These are phyloP conservation scores for Acephala macrosclerotiorum DNA, from an alignment of 2,329 filamentous ascomycete genomes.

Conservation along the genomic window DNA sequence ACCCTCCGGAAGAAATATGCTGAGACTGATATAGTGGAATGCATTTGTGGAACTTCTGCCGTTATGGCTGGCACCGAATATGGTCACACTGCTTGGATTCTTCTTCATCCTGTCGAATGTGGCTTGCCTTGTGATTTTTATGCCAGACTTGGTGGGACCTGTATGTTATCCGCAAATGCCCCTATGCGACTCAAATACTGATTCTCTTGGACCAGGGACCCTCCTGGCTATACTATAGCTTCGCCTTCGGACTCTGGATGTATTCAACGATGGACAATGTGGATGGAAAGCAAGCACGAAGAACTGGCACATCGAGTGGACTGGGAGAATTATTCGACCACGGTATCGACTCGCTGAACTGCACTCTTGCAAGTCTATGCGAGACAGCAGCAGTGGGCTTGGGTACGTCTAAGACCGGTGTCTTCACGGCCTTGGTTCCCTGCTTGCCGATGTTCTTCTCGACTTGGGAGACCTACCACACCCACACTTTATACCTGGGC, in stretches of 20 bases:
- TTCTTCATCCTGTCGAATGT: conserved; percentile 92
- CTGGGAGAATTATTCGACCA: conserved; percentile 98
- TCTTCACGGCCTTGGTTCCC: conserved; percentile 90
- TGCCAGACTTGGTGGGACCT: conserved; percentile 91
- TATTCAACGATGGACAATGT: conserved; percentile 99
- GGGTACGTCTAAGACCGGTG: conserved; percentile 82
- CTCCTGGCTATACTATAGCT: conserved; percentile 94
- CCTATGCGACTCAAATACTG: conserved; percentile 23
- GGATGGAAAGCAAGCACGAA: conserved; percentile 94
- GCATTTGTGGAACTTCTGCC: conserved; percentile 90
- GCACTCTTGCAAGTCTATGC: conserved; percentile 88
- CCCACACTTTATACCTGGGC: conserved; percentile 94
- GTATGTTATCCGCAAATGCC: conserved; percentile 57
- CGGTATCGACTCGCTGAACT: conserved; percentile 97
- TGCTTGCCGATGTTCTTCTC: conserved; percentile 99
- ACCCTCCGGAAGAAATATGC: conserved; percentile 22
- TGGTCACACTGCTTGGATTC: conserved; percentile 96
- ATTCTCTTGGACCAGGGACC: conserved; percentile 66
- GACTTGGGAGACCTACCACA: conserved; percentile 99
- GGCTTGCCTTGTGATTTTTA: conserved; percentile 72
- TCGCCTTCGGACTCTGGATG: conserved; percentile 96
- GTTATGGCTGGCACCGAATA: conserved; percentile 96
- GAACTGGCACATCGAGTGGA: conserved; percentile 93
- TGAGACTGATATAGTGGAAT: conserved; percentile 78
- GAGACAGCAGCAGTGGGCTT: conserved; percentile 94